Base-by-base conservation (phyloP, 345 rosid species). In the Gossypium thurberi region DNA sequence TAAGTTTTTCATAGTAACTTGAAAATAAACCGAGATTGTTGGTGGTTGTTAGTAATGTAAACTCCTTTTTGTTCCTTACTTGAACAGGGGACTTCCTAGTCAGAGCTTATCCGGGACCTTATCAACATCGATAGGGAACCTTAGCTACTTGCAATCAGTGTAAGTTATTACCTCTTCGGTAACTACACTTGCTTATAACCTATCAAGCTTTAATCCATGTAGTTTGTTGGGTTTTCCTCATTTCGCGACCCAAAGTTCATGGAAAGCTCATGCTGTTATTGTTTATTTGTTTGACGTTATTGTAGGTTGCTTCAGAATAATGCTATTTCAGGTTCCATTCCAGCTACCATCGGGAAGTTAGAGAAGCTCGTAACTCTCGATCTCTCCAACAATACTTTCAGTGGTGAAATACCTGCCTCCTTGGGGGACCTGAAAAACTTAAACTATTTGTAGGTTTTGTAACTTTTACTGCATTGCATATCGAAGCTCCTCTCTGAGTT, bases 301-400 rank as follows among this genome's bases (percentile, higher is more conserved):
- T 80, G 84, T 80, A 96, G 99, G 86, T 82, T 90, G 91, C 87
- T 96, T 81, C 99, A 96, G 85, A 96, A 93, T 77, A 96, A 96
- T 83, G 93, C 84, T 26, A 90, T 96, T 75, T 80, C 85, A 10
- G 99, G 99, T 59, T 84, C 87, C 37, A 93, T 96, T 76, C 99
- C 99, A 0, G 78, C 72, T 47, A 75, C 91, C 12, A 87, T 96
- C 58, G 98, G 99, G 69, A 93, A 83, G 86, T 83, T 96, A 81
- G 91, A 81, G 81, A 93, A 84, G 81, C 98, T 96, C 65, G 87
- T 81, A 75, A 89, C 97, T 12, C 97, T 96, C 28, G 99, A 96
- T 81, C 97, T 96, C 75, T 96, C 99, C 50, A 96, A 87, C 82
- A 96, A 93, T 76, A 78, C 81, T 21, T 90, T 96, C 76, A 75